A percentile compares a stretch with the other conserved stretches of the same genome.
Conservation (phyloP, 208 protist species). For the Vickermania spadyakhi region DNA sequence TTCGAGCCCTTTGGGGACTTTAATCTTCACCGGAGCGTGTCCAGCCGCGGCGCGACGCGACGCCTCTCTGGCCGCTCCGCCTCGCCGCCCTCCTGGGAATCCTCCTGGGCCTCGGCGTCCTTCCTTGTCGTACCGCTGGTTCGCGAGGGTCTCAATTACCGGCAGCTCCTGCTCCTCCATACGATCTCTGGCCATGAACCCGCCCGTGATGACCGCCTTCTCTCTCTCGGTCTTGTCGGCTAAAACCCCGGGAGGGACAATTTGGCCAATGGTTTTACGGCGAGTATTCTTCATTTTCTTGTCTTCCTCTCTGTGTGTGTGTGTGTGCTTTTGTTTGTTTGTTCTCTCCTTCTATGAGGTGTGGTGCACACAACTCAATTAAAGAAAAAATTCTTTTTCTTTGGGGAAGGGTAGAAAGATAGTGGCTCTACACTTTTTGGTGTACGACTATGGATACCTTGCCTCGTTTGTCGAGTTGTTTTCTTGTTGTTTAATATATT, state of each 20-base stretch:
- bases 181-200: slow-evolving; percentile 42
- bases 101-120: not conserved
- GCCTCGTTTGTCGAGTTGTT: too few relatives aligned
- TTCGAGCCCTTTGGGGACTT: slow-evolving; percentile 7
- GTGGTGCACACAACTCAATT: too few relatives aligned
- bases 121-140: slow-evolving; percentile 26
- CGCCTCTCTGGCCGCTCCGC: not conserved
- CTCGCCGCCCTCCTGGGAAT: not conserved
- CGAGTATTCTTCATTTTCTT: not conserved
- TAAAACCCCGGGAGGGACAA: slow-evolving; percentile 39
- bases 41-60: slow-evolving; percentile 1
- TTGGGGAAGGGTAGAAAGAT: too few relatives aligned
- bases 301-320: not conserved
- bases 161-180: slow-evolving; percentile 72
- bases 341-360: too few relatives aligned
- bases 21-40: not conserved
- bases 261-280: not conserved
- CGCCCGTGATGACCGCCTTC: slow-evolving; percentile 25
- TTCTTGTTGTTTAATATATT: too few relatives aligned
- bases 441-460: too few relatives aligned
- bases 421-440: too few relatives aligned
- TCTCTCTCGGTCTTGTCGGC: slow-evolving; percentile 29
- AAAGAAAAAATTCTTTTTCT: too few relatives aligned
- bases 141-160: slow-evolving; percentile 30
- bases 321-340: too few relatives aligned